Evolutionary conservation across 352 stramenopile species (phyloP).

Genomic region (Phytopythium delawarense): DNA sequence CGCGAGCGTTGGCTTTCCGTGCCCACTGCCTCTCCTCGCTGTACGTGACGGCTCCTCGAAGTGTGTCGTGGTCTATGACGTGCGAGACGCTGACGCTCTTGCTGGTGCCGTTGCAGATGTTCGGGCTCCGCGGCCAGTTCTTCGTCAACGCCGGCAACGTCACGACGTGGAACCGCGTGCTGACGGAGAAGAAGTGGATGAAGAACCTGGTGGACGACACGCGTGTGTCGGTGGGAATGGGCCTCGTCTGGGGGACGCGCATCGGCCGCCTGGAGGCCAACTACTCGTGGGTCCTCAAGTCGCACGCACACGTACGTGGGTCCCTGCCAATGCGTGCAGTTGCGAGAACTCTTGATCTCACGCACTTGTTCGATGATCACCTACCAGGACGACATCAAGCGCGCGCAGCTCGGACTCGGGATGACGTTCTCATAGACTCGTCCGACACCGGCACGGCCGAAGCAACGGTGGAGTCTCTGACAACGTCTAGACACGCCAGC

Average conservation of each 20-base stretch:
- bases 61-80: conserved; percentile 2
- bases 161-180: conserved; percentile 76
- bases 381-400: conserved; percentile 83
- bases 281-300: conserved; percentile 90
- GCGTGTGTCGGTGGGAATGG: conserved; percentile 79
- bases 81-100: background rate
- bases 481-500: background rate
- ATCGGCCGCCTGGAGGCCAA: conserved; percentile 89
- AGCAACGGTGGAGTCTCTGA: background rate
- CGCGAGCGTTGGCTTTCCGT: conserved; percentile 83
- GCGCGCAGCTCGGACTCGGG: conserved; percentile 76
- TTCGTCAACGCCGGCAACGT: conserved; percentile 91
- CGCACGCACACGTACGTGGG: conserved; percentile 61
- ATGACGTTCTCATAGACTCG: conserved; percentile 75
- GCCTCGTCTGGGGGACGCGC: conserved; percentile 82
- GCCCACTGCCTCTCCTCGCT: conserved; percentile 76
- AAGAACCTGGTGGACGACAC: conserved; percentile 86
- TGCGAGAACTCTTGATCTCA: background rate
- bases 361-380: background rate
- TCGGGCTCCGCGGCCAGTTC: conserved; percentile 84
- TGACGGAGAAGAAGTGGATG: conserved; percentile 90
- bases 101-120: conserved; percentile 32
- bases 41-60: conserved; percentile 27
- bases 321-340: background rate
- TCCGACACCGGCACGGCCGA: background rate